Percentiles rank a stretch among this genome's conserved stretches.
Conservation (phyloP, 805 yeast species). For the Saccharomycopsis malanga region DNA sequence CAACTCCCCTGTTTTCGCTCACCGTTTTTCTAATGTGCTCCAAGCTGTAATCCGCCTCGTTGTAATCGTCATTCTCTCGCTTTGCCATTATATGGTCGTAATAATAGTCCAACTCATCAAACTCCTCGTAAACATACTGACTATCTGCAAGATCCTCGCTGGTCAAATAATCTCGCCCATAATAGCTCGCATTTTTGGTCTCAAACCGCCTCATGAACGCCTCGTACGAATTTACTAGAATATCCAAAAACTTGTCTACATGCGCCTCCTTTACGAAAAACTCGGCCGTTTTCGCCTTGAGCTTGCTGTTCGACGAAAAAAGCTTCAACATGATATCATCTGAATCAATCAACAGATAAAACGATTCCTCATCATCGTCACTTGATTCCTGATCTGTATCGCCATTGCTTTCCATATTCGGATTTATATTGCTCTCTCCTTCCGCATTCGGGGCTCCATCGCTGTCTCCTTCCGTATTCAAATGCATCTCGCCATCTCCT, state of each 20-base stretch:
- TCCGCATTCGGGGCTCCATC: neutral
- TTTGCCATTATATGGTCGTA: slow-evolving; percentile 9
- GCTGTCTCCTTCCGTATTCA: neutral
- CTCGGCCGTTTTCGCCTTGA: slow-evolving; percentile 8
- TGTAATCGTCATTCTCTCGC: neutral
- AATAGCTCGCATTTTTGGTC: slow-evolving; percentile 1
- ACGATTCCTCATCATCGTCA: slow-evolving; percentile 7
- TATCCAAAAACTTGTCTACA: slow-evolving; percentile 12
- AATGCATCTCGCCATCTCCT: slow-evolving; percentile 10
- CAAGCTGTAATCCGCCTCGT: slow-evolving; percentile 16
- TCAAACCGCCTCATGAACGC: slow-evolving; percentile 11
- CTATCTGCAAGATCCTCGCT: neutral
- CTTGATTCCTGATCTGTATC: slow-evolving; percentile 3
- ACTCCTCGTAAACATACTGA: slow-evolving; percentile 16
- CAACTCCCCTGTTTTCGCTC: neutral
- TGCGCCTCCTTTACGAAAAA: slow-evolving; percentile 12
- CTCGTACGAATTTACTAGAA: slow-evolving; percentile 15
- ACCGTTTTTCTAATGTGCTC: slow-evolving; percentile 8
- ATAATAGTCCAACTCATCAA: slow-evolving; percentile 17
- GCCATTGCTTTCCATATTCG: slow-evolving; percentile 4
- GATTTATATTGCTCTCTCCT: neutral
- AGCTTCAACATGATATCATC: slow-evolving; percentile 11
- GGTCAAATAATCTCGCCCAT: neutral
- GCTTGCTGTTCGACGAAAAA: neutral
- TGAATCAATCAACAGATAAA: slow-evolving; percentile 8